Evolutionary conservation across 768 basidiomycete species (phyloP).

Genomic region (Termitomyces sp.): DNA sequence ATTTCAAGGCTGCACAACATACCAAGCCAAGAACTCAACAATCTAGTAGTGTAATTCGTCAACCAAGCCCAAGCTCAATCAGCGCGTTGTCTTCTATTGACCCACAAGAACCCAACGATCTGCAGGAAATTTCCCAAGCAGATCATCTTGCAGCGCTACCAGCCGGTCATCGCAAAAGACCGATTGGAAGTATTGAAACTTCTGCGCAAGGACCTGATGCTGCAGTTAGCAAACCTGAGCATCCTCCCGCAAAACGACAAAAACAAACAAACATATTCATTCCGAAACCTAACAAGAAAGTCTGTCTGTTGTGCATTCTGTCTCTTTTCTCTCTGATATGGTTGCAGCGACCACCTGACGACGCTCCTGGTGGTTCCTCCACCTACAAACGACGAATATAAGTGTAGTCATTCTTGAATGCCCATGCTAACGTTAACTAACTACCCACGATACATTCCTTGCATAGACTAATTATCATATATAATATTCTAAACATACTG

Average conservation of each 20-base stretch:
- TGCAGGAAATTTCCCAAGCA: neutral
- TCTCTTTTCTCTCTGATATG: neutral
- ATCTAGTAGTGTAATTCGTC: neutral
- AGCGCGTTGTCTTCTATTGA: neutral
- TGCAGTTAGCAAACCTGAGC: conserved; percentile 4
- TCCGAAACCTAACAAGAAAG: conserved; percentile 42
- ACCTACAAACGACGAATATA: neutral
- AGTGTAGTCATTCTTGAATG: too few relatives aligned
- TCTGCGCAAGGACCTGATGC: neutral
- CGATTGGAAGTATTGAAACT: conserved; percentile 2
- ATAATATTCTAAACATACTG: too few relatives aligned
- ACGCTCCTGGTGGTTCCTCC: conserved; percentile 5
- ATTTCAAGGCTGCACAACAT: conserved; percentile 9
- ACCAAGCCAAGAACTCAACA: conserved; percentile 1
- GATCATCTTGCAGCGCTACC: neutral
- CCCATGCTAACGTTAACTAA: too few relatives aligned
- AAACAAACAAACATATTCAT: conserved; percentile 54
- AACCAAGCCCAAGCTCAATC: neutral
- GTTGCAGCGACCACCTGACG: conserved; percentile 13
- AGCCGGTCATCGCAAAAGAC: conserved; percentile 1
- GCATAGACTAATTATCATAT: too few relatives aligned
- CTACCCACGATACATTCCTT: too few relatives aligned
- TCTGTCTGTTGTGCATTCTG: neutral
- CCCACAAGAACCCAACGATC: neutral
- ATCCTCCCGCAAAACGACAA: conserved; percentile 28